Evolutionary conservation across 2,329 filamentous ascomycete species (phyloP).

Genomic region (Exophiala calicioides): DNA sequence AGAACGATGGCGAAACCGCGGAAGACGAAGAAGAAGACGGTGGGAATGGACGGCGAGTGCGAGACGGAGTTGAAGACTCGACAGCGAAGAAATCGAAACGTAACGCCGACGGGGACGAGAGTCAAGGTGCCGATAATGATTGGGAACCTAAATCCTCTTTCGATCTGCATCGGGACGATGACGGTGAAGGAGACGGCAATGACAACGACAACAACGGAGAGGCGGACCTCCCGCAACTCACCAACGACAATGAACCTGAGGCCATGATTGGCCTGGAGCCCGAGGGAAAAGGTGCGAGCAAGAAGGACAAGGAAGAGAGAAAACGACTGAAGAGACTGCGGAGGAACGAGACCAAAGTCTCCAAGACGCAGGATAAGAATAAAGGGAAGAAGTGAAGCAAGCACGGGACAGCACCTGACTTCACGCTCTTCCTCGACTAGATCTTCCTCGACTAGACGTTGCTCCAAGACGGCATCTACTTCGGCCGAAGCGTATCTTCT

Average conservation of each 20-base stretch:
- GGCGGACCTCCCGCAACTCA: constrained; percentile 37
- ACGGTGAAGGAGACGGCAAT: constrained; percentile 1
- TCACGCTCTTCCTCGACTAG: not conserved
- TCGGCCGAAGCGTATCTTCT: no score
- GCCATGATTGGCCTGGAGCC: constrained; percentile 38
- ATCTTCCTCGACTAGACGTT: no score
- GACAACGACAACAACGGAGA: constrained; percentile 14
- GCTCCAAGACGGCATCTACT: no score
- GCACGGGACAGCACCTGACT: not conserved
- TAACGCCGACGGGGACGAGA: not conserved
- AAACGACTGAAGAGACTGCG: constrained; percentile 23
- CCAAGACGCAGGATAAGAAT: constrained; percentile 11
- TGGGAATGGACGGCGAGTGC: not conserved
- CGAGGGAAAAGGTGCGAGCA: constrained; percentile 30
- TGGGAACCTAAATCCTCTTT: constrained; percentile 26
- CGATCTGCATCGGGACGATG: constrained; percentile 16
- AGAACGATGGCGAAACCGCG: constrained; percentile 12
- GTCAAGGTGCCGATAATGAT: constrained; percentile 3
- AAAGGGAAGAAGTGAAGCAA: constrained; percentile 1
- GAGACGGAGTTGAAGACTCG: not conserved
- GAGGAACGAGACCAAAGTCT: constrained; percentile 11
- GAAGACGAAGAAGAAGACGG: constrained; percentile 9
- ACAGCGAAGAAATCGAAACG: constrained; percentile 6
- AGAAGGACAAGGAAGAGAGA: constrained; percentile 21
- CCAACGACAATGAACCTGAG: constrained; percentile 38